These are phyloP conservation scores for Cercospora zeae-maydis DNA, from an alignment of 2,329 filamentous ascomycete genomes.

Conservation along the genomic window DNA sequence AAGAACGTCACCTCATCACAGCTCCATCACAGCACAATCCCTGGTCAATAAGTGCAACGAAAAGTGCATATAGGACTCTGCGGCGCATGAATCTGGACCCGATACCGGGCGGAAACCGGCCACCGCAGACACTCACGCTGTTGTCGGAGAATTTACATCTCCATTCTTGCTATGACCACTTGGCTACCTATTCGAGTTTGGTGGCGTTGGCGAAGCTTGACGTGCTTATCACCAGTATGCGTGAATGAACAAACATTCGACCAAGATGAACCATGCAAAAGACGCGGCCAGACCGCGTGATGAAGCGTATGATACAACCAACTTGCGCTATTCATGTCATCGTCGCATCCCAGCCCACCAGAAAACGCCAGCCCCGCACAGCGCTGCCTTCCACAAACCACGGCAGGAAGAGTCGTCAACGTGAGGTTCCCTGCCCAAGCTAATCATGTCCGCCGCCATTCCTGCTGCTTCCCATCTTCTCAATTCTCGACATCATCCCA, in stretches of 20 bases:
- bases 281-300: not conserved
- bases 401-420: not conserved
- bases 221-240: no score
- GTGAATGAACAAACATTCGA: no score
- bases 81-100: not conserved
- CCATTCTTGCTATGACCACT: not conserved
- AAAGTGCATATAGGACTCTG: not conserved
- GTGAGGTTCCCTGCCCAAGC: not conserved
- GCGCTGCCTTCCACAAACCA: not conserved
- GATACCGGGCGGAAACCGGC: not conserved
- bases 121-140: constrained; percentile 1
- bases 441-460: not conserved
- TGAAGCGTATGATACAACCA: constrained; percentile 2
- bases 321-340: constrained; percentile 4
- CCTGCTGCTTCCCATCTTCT: constrained; percentile 17
- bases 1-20: not conserved
- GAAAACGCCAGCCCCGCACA: constrained; percentile 4
- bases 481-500: constrained; percentile 18
- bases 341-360: not conserved
- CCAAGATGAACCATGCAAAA: not conserved
- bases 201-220: not conserved
- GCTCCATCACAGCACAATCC: not conserved
- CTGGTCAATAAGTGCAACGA: not conserved
- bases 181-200: constrained; percentile 1
- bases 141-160: not conserved